Conservation (phyloP, 1,284 basidiomycete genomes). For the Neolentinus lepideus region DNA sequence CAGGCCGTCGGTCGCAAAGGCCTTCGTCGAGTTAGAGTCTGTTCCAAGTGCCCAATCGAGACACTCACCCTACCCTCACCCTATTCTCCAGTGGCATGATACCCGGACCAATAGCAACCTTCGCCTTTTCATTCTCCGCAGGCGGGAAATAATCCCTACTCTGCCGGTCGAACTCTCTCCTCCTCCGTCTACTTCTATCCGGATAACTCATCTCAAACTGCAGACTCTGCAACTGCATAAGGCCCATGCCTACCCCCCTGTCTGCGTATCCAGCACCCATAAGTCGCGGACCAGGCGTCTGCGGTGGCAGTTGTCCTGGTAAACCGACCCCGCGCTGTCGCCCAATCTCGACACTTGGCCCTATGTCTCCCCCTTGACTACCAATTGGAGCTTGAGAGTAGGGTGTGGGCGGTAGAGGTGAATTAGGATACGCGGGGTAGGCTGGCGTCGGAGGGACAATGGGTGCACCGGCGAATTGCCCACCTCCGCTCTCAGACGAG, state of each 20-base stretch:
- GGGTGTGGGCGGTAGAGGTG: constrained; percentile 41
- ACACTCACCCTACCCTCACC: constrained; percentile 72
- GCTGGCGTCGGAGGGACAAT: constrained; percentile 56
- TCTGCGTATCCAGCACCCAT: not conserved
- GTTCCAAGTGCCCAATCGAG: too few species aligned
- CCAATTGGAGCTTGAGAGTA: constrained; percentile 48
- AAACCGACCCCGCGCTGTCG: constrained; percentile 38
- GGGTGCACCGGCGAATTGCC: constrained; percentile 12
- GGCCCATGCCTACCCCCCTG: not conserved
- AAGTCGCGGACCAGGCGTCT: constrained; percentile 49
- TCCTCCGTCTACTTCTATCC: constrained; percentile 34
- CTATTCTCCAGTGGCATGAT: constrained; percentile 77
- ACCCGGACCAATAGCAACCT: constrained; percentile 41
- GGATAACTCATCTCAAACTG: constrained; percentile 70
- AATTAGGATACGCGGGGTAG: constrained; percentile 56
- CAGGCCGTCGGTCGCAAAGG: constrained; percentile 76
- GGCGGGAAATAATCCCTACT: constrained; percentile 5
- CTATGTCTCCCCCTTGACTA: constrained; percentile 35
- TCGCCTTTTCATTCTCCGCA: constrained; percentile 19
- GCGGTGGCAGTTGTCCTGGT: constrained; percentile 28
- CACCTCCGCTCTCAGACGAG: constrained; percentile 7
- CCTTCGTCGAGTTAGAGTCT: constrained; percentile 27
- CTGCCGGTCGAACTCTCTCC: constrained; percentile 22
- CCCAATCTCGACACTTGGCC: constrained; percentile 57
- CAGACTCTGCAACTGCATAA: constrained; percentile 11